A percentile compares a stretch with the other conserved stretches of the same genome.
Conservation (phyloP, 805 yeast species). For the Starmerella vaccinii region DNA sequence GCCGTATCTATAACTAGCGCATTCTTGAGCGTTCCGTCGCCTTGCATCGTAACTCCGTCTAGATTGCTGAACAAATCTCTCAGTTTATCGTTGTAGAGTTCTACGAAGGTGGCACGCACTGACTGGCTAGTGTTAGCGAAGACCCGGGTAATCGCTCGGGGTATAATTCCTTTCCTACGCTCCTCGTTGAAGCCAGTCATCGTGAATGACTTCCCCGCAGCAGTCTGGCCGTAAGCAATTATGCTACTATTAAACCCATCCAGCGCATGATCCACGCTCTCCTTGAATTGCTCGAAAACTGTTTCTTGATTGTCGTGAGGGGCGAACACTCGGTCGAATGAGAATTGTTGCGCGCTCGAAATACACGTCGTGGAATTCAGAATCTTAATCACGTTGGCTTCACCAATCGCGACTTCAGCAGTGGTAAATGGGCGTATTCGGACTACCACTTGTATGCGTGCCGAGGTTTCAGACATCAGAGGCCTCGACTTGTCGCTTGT, state of each 20-base stretch:
- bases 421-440: not conserved
- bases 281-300: constrained; percentile 48
- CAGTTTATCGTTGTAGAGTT: constrained; percentile 67
- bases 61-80: constrained; percentile 49
- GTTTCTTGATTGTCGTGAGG: constrained; percentile 46
- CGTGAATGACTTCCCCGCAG: constrained; percentile 65
- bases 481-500: not conserved
- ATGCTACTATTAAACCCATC: constrained; percentile 69
- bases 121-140: constrained; percentile 31
- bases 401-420: not conserved
- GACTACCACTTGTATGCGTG: constrained; percentile 3
- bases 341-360: constrained; percentile 31
- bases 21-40: constrained; percentile 51
- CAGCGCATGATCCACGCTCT: constrained; percentile 56
- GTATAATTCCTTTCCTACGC: constrained; percentile 52
- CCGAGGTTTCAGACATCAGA: not conserved
- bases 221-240: constrained; percentile 70
- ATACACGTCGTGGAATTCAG: not conserved
- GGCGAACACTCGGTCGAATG: constrained; percentile 57
- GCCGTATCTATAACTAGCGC: constrained; percentile 51
- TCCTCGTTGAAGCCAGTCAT: constrained; percentile 50
- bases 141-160: constrained; percentile 56
- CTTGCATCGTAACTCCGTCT: constrained; percentile 30
- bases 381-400: not conserved
- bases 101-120: constrained; percentile 63